A percentile compares a stretch with the other conserved stretches of the same genome.
phyloP scores from a whole-genome alignment of 768 basidiomycete genomes.

The Russula olivacea region DNA sequence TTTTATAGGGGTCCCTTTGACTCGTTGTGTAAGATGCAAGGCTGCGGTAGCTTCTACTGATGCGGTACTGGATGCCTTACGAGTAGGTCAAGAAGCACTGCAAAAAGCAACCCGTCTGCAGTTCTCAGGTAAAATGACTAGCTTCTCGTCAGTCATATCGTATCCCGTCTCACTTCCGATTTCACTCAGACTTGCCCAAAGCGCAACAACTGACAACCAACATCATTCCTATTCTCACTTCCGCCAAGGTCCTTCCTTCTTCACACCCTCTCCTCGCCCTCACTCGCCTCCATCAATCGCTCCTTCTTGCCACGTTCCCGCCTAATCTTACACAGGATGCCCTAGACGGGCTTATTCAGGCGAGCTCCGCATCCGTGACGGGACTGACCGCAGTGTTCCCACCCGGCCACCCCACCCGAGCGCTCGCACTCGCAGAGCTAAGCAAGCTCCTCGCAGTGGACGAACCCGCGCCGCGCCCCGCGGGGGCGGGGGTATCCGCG shows the following conservation, averaged over 20 bases:
- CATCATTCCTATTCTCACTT: slow-evolving; percentile 56
- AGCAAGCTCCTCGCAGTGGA: slow-evolving; percentile 79
- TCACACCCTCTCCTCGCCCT: slow-evolving; percentile 76
- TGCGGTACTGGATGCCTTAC: slow-evolving; percentile 54
- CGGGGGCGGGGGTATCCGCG: slow-evolving; percentile 14
- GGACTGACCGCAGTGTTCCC: slow-evolving; percentile 52
- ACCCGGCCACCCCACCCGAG: slow-evolving; percentile 71
- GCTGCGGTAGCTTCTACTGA: slow-evolving; percentile 44
- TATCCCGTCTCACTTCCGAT: slow-evolving; percentile 3
- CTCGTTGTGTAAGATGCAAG: slow-evolving; percentile 53
- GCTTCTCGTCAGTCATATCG: neutral
- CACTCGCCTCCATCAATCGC: slow-evolving; percentile 60
- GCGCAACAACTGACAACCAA: slow-evolving; percentile 57
- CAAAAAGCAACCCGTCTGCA: slow-evolving; percentile 65
- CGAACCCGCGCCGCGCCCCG: slow-evolving; percentile 46
- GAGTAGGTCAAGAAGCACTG: slow-evolving; percentile 67
- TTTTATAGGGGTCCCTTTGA: slow-evolving; percentile 40
- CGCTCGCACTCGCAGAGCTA: slow-evolving; percentile 67
- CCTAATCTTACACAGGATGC: slow-evolving; percentile 39
- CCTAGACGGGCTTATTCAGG: slow-evolving; percentile 59
- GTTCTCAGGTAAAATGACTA: slow-evolving; percentile 43
- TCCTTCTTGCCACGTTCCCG: slow-evolving; percentile 52
- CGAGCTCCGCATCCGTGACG: slow-evolving; percentile 45
- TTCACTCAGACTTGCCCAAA: slow-evolving; percentile 30
- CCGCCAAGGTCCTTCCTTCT: slow-evolving; percentile 54